A percentile compares a stretch with the other conserved stretches of the same genome.
Evolutionary conservation across 805 yeast genomes (phyloP).

Genomic region (Saccharomycopsis capsularis): DNA sequence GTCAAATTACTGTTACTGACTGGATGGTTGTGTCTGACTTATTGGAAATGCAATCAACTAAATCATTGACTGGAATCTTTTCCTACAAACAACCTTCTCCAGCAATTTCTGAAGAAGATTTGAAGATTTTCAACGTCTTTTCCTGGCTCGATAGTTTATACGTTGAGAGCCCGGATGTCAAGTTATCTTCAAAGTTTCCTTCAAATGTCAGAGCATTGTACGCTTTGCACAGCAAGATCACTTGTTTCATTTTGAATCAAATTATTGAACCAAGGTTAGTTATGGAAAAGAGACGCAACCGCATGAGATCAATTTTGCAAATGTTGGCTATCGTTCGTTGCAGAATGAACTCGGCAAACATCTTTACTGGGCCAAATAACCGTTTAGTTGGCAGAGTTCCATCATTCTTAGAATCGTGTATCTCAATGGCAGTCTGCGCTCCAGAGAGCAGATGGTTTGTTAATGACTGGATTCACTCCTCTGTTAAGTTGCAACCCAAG

Average conservation of each 20-base stretch:
- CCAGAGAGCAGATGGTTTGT: constrained; percentile 75
- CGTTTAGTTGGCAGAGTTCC: constrained; percentile 41
- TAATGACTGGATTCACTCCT: constrained; percentile 60
- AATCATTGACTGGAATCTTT: constrained; percentile 52
- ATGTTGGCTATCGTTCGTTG: constrained; percentile 58
- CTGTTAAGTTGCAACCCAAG: constrained; percentile 29
- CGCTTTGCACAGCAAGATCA: constrained; percentile 60
- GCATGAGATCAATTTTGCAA: constrained; percentile 63
- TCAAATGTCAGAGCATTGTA: constrained; percentile 58
- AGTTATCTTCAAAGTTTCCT: constrained; percentile 50
- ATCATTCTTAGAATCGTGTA: constrained; percentile 76
- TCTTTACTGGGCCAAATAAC: constrained; percentile 37
- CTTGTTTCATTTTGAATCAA: constrained; percentile 55
- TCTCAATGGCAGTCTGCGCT: constrained; percentile 63
- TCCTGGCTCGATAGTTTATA: constrained; percentile 57
- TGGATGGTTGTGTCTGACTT: constrained; percentile 75
- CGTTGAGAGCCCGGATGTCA: constrained; percentile 37
- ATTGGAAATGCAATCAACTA: constrained; percentile 61
- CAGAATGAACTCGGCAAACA: constrained; percentile 53
- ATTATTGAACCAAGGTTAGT: constrained; percentile 56
- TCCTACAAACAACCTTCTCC: constrained; percentile 35
- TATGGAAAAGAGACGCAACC: constrained; percentile 51
- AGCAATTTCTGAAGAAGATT: constrained; percentile 42
- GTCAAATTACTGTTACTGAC: constrained; percentile 53
- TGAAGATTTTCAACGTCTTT: constrained; percentile 63